Conservation (phyloP, 208 protist genomes). For the Trypanosoma lewisi region DNA sequence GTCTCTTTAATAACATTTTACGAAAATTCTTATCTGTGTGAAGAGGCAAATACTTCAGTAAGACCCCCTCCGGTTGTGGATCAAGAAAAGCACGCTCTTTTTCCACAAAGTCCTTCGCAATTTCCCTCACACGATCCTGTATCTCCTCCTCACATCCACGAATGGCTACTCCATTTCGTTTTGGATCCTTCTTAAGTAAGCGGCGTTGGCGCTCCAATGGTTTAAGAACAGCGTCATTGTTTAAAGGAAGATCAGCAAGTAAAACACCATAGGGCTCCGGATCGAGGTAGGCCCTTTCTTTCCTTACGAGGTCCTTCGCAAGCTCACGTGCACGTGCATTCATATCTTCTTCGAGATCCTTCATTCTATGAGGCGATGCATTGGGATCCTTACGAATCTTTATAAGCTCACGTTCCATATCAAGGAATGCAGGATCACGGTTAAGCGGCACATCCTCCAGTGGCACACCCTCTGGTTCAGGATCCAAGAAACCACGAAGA, state of each 20-base stretch:
- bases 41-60: conserved; percentile 73
- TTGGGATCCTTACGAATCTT: conserved; percentile 29
- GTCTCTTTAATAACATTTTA: conserved; percentile 53
- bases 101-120: conserved; percentile 59
- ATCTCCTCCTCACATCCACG: conserved; percentile 63
- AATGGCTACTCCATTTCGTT: conserved; percentile 50
- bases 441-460: conserved; percentile 39
- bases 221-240: conserved; percentile 65
- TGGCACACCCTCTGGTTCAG: conserved; percentile 48
- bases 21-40: conserved; percentile 65
- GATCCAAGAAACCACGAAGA: conserved; percentile 57
- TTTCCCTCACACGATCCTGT: conserved; percentile 55
- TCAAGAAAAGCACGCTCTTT: conserved; percentile 80
- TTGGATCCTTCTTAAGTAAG: conserved; percentile 40
- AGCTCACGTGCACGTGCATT: conserved; percentile 47
- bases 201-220: conserved; percentile 64
- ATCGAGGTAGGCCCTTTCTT: conserved; percentile 81
- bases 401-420: conserved; percentile 33
- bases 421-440: conserved; percentile 34
- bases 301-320: conserved; percentile 55
- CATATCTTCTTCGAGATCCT: conserved; percentile 44
- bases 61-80: conserved; percentile 66
- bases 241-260: conserved; percentile 76
- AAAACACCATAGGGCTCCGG: conserved; percentile 80
- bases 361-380: conserved; percentile 18